phyloP scores from a whole-genome alignment of 768 basidiomycete species.

The Kwoniella europaea region DNA sequence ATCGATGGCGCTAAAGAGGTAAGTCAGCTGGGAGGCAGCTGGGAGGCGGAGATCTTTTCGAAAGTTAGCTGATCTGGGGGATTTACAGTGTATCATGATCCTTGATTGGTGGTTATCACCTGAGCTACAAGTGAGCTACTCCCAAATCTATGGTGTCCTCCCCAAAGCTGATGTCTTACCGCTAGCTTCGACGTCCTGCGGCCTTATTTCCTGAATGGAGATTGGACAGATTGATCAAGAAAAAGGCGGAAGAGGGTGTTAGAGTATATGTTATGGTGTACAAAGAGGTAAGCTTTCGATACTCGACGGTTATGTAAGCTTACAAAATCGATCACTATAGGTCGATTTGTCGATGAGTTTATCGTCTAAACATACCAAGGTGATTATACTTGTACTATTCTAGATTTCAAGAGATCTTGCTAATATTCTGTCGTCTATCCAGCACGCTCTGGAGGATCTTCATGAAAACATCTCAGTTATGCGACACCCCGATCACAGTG shows the following conservation, averaged over 20 bases:
- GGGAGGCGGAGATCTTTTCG: neutral
- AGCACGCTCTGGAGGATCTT: slow-evolving; percentile 77
- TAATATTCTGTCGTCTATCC: slow-evolving; percentile 19
- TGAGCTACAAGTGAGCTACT: slow-evolving; percentile 66
- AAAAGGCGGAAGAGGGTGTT: slow-evolving; percentile 91
- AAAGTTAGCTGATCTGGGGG: neutral
- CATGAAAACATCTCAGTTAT: slow-evolving; percentile 87
- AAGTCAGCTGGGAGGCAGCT: slow-evolving; percentile 2
- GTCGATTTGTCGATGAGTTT: slow-evolving; percentile 91
- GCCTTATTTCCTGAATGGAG: slow-evolving; percentile 84
- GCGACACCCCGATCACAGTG: slow-evolving; percentile 57
- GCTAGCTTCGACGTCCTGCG: slow-evolving; percentile 82
- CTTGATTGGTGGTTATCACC: slow-evolving; percentile 83
- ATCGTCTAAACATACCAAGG: slow-evolving; percentile 84
- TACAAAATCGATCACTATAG: slow-evolving; percentile 51
- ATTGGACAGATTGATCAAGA: slow-evolving; percentile 78
- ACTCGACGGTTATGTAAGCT: neutral
- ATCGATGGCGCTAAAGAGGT: slow-evolving; percentile 67
- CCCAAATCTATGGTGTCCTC: neutral
- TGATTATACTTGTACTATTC: slow-evolving; percentile 25
- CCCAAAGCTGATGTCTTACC: neutral
- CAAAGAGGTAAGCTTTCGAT: slow-evolving; percentile 70
- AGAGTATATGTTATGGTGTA: slow-evolving; percentile 90
- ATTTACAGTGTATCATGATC: slow-evolving; percentile 73
- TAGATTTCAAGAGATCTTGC: neutral